phyloP scores from a whole-genome alignment of 2,329 filamentous ascomycete species.

The Fusarium sp. region DNA sequence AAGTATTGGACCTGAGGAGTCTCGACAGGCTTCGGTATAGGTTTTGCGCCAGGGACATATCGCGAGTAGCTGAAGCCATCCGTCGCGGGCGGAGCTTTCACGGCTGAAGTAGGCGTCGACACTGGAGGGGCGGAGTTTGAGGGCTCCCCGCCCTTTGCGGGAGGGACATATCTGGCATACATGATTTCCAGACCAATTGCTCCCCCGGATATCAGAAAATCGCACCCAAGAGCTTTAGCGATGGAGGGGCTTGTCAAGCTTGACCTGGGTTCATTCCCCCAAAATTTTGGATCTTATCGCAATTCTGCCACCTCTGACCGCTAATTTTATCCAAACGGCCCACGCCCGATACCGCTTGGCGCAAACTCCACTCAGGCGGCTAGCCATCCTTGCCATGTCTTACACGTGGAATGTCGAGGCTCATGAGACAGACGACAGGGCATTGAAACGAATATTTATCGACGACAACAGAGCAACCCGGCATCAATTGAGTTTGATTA shows the following conservation, averaged over 20 bases:
- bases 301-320: slow-evolving; percentile 57
- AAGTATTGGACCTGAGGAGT: slow-evolving; percentile 46
- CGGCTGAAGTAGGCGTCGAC: neutral
- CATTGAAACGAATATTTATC: slow-evolving; percentile 16
- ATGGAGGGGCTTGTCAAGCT: slow-evolving; percentile 31
- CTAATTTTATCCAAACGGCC: slow-evolving; percentile 49
- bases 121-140: neutral
- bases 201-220: slow-evolving; percentile 9
- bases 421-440: too few relatives aligned
- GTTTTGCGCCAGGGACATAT: slow-evolving; percentile 57
- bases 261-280: slow-evolving; percentile 29
- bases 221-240: slow-evolving; percentile 14
- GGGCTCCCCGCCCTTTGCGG: slow-evolving; percentile 42
- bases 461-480: neutral
- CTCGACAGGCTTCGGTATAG: slow-evolving; percentile 25
- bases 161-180: slow-evolving; percentile 63
- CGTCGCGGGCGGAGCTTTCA: slow-evolving; percentile 16
- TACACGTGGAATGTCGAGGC: slow-evolving; percentile 38
- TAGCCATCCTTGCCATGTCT: slow-evolving; percentile 25
- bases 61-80: slow-evolving; percentile 57
- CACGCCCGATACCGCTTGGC: slow-evolving; percentile 22
- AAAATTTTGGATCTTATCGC: slow-evolving; percentile 59
- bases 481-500: neutral
- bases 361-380: slow-evolving; percentile 33
- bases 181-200: slow-evolving; percentile 49